Base-by-base conservation (phyloP, 768 basidiomycete species). In the Tricholoma sp. region DNA sequence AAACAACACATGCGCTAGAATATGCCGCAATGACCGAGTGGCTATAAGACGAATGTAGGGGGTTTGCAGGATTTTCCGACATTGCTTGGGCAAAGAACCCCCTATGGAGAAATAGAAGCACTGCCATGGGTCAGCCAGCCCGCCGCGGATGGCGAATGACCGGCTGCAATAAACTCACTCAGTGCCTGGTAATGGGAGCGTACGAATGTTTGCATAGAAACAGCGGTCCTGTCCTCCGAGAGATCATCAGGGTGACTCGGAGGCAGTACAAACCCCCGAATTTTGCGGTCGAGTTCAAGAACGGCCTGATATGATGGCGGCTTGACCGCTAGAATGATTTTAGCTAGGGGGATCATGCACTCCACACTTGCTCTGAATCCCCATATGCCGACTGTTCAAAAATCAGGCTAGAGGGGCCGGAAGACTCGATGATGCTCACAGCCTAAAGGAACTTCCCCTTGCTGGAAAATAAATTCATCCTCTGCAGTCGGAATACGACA, bases 51-150 rank as follows among this genome's bases (percentile, higher is more conserved):
- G 76, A 79, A 50, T 67, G 65, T 57, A 82, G 61, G 0, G 84
- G 81, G 58, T 82, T 73, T 1, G 68, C 63, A 1, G 80, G 74
- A 55, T 77, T 64, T 55, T 80, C 77, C 2, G 74, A 66, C 67
- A 85, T 72, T 5, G 80, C 82, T 62, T 81, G 80, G 8, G 80
- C 80, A 62, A 85, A 84, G 63, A 76, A 82, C n/a, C 76, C 74
- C 45, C 83, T 74, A 63, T 85, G 84, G 15, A 85, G 68, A 63
- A 76, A 80, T 51, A 85, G 60, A 11, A 83, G 70, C 63, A 81
- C 82, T 84, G 32, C 56, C 28, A 17, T 32, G 39, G 56, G 28
- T 58, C 50, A 58, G 58, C 62, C 59, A 18, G 52, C 13, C 15
- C 39, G 47, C 15, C 39, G 47, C 36, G 29, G 29, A 20, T 56